phyloP scores from a whole-genome alignment of 306 rosid genomes.

The Dalbergia cultrata region DNA sequence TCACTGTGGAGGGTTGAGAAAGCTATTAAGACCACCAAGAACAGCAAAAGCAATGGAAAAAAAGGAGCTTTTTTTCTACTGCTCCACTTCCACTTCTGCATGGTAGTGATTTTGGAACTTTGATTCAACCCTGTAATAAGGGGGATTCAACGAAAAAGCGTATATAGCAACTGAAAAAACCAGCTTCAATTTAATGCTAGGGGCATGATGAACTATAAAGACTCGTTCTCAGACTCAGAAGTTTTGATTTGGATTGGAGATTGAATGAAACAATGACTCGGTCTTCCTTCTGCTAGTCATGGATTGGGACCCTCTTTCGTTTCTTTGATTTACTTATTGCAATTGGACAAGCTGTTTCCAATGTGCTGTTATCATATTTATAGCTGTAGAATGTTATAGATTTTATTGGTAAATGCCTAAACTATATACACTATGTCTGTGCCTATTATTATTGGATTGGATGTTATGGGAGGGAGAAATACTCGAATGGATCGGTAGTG shows the following conservation, averaged over 20 bases:
- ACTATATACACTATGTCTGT: too few species aligned
- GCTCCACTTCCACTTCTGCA: conserved; percentile 82
- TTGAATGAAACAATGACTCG: background rate
- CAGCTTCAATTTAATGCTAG: background rate
- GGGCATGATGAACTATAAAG: background rate
- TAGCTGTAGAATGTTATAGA: background rate
- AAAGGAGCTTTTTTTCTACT: conserved; percentile 71
- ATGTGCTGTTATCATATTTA: background rate
- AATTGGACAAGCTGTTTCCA: background rate
- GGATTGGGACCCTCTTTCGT: background rate
- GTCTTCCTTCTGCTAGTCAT: background rate
- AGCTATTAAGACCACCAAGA: conserved; percentile 64
- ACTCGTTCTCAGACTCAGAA: background rate
- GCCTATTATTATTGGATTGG: too few species aligned
- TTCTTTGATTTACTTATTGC: background rate
- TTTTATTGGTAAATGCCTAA: background rate
- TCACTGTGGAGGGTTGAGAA: conserved; percentile 77
- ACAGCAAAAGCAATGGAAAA: conserved; percentile 63
- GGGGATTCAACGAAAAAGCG: background rate
- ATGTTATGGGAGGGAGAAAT: too few species aligned
- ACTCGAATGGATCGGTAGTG: too few species aligned
- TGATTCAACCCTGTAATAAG: background rate
- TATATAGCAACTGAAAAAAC: background rate
- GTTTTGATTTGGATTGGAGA: background rate
- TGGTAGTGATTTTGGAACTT: conserved; percentile 15